Evolutionary conservation across 108 stramenopile genomes (phyloP).

Genomic region (Nitzschia putrida): DNA sequence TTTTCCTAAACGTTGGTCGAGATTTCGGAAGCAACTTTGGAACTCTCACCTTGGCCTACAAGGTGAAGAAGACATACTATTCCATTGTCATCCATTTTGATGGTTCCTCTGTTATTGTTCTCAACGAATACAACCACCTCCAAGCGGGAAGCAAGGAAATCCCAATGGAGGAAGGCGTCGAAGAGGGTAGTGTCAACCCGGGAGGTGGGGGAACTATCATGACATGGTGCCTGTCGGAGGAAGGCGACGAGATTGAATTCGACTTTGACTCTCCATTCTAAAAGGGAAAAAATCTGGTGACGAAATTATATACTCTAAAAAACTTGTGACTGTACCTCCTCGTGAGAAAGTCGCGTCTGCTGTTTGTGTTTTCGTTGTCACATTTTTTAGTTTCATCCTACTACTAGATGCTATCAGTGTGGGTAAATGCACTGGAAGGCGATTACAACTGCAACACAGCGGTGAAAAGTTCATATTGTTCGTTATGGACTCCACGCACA

Average conservation of each 20-base stretch:
- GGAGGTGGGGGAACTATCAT: slow-evolving; percentile 45
- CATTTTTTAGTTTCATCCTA: no score
- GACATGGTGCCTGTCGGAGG: slow-evolving; percentile 41
- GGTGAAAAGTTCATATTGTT: no score
- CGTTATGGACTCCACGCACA: no score
- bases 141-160: slow-evolving; percentile 46
- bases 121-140: slow-evolving; percentile 40
- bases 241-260: slow-evolving; percentile 43
- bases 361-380: no score
- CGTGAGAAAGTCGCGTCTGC: no score
- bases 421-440: no score
- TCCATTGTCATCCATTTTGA: slow-evolving; percentile 44
- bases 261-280: slow-evolving; percentile 48
- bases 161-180: slow-evolving; percentile 29
- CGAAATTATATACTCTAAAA: background rate
- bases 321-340: background rate
- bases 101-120: slow-evolving; percentile 36
- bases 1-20: slow-evolving; percentile 50
- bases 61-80: slow-evolving; percentile 31
- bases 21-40: slow-evolving; percentile 49
- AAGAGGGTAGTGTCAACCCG: slow-evolving; percentile 46
- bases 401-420: no score
- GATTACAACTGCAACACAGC: no score
- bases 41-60: slow-evolving; percentile 41
- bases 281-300: background rate